These are phyloP conservation scores for Eutrema heterophyllum DNA, from an alignment of 345 rosid genomes.

Conservation along the genomic window DNA sequence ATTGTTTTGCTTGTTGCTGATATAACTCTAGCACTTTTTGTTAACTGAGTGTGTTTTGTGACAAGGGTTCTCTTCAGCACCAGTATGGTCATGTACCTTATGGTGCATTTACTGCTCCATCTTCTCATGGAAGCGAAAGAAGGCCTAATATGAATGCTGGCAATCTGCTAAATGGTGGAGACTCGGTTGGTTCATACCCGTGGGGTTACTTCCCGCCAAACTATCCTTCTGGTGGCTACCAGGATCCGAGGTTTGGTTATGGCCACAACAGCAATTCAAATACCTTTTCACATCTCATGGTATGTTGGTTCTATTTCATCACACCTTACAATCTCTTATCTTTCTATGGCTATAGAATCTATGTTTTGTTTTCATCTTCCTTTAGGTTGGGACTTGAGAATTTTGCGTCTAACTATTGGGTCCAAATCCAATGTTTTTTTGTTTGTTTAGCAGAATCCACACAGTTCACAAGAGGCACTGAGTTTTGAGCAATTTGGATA, in stretches of 20 bases:
- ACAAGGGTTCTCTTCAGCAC: conserved; percentile 39
- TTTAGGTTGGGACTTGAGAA: background rate
- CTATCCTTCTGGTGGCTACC: conserved; percentile 30
- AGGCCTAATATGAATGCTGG: conserved; percentile 20
- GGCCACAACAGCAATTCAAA: conserved; percentile 38
- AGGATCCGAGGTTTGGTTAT: conserved; percentile 44
- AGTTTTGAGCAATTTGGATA: conserved; percentile 43
- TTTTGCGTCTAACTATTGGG: background rate
- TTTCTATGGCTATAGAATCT: background rate
- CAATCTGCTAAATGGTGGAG: conserved; percentile 28
- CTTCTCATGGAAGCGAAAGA: conserved; percentile 29
- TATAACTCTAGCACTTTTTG: background rate
- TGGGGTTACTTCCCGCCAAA: conserved; percentile 39
- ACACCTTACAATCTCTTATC: background rate
- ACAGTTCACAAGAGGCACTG: conserved; percentile 40
- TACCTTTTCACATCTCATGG: conserved; percentile 37
- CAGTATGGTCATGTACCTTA: conserved; percentile 42
- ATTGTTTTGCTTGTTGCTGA: background rate
- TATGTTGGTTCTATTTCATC: conserved; percentile 28
- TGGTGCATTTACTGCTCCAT: conserved; percentile 39
- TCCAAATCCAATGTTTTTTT: background rate
- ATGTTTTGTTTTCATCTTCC: background rate
- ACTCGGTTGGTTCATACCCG: conserved; percentile 32
- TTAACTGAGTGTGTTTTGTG: conserved; percentile 38
- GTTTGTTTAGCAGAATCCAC: conserved; percentile 35